Evolutionary conservation across 495 filamentous ascomycete species (phyloP), one percentile per base, ranked within the genome.

Genomic region (Tetracladium marchalianum): DNA sequence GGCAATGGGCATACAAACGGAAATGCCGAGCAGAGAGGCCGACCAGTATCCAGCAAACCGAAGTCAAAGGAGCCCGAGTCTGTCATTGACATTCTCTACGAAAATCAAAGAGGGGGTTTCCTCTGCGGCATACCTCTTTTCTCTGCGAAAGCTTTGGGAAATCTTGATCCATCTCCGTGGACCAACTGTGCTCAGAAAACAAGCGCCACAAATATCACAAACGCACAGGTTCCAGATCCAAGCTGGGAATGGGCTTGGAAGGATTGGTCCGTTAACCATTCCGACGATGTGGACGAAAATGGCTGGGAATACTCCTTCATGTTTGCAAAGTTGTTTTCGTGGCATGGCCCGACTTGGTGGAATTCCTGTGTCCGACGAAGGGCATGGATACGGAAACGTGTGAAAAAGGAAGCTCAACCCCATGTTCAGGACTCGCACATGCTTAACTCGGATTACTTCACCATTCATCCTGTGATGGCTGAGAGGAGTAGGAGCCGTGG

Each of bases 191-290:
- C 73, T 33, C 75, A 79, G 45, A 79, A 82, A 50, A 66, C 82
- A 22, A 90, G 83, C 47, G 75, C 85, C 13, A 92, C 93, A 49
- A 77, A 92, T 58, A 93, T 95, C 48, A 76, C 81, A 43, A 93
- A 90, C 48, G 88, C 90, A 1, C 93, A 97, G 60, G 71, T 93
- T 1, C 92, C 93, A 0, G 93, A 97, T 60, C 93, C 93, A 2
- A 86, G 82, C 56, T 99, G 93, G 93, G 77, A 84, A 63, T 98
- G 92, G 92, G 82, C 76, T 4, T 99, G 92, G 93, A 78, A 82
- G 47, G 81, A 81, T 33, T 99, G 93, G 93, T 87, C 85, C 52
- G 80, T 95, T 17, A 90, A 99, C 58, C 87, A 88, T 73, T 82
- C 85, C 7, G 77, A 78, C n/a, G 80, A 85, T 50, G 78, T 87